Conservation (phyloP, 495 filamentous ascomycete species). For the Trichoderma asperelloides region DNA sequence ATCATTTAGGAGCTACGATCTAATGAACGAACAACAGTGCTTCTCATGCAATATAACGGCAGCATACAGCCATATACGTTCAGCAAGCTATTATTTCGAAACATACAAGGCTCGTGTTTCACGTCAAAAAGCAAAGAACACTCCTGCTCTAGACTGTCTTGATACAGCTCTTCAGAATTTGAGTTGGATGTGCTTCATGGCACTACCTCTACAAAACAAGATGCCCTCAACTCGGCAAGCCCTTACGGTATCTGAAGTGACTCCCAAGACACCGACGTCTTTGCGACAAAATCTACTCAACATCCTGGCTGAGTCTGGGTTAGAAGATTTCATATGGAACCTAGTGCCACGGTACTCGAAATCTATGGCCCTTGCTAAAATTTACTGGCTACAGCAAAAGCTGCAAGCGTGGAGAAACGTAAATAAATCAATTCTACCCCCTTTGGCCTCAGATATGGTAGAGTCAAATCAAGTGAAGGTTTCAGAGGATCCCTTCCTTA, state of each 20-base stretch:
- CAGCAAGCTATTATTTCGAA: not conserved
- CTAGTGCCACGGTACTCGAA: not conserved
- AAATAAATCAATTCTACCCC: not conserved
- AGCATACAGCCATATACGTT: not conserved
- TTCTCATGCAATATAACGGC: not conserved
- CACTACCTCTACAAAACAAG: not conserved
- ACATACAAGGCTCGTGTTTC: not conserved
- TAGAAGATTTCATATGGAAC: not conserved
- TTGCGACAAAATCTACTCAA: not conserved
- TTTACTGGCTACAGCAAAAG: not conserved
- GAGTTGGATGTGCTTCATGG: not conserved
- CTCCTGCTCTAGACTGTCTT: not conserved
- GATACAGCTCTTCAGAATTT: not conserved
- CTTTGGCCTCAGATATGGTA: not conserved
- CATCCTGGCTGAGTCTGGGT: not conserved
- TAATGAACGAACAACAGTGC: not conserved
- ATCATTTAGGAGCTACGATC: not conserved
- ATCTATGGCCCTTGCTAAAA: not conserved
- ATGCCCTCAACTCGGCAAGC: not conserved
- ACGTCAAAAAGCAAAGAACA: not conserved
- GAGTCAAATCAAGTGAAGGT: not conserved
- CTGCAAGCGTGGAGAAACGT: not conserved
- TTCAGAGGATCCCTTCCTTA: not conserved
- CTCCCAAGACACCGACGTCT: not conserved
- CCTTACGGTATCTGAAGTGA: not conserved